Conservation (phyloP, 2,329 filamentous ascomycete species). For the Ceratocystis variospora region DNA sequence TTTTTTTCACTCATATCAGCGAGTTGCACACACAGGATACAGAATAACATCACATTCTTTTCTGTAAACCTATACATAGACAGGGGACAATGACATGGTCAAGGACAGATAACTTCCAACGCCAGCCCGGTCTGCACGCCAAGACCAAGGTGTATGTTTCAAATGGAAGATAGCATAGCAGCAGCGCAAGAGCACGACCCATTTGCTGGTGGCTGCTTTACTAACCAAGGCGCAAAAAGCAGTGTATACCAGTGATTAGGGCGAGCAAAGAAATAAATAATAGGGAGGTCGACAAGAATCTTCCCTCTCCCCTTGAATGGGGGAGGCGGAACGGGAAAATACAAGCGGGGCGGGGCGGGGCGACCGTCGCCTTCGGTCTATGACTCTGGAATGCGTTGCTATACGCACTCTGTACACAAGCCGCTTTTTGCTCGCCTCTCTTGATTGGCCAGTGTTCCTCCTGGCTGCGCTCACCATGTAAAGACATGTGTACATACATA, state of each 20-base stretch:
- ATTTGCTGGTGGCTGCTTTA: background rate
- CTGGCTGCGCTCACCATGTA: too few relatives aligned
- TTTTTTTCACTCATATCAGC: conserved; percentile 9
- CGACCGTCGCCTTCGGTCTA: background rate
- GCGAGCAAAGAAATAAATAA: background rate
- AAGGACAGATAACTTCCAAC: background rate
- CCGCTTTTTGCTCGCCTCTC: background rate
- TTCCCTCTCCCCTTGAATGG: background rate
- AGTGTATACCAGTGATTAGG: background rate
- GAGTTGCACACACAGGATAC: background rate
- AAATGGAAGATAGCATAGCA: background rate
- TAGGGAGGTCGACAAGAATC: background rate
- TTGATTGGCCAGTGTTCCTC: too few relatives aligned
- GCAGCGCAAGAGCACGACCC: background rate
- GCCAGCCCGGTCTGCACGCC: background rate
- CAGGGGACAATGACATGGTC: background rate
- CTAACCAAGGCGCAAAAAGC: background rate
- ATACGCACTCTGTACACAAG: background rate
- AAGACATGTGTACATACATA: too few relatives aligned
- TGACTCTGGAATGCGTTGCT: background rate
- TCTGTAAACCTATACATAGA: background rate
- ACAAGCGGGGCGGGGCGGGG: background rate
- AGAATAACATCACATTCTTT: background rate
- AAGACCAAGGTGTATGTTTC: background rate
- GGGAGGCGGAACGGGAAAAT: background rate